phyloP scores from a whole-genome alignment of 768 basidiomycete genomes.

The Mycena latifolia region DNA sequence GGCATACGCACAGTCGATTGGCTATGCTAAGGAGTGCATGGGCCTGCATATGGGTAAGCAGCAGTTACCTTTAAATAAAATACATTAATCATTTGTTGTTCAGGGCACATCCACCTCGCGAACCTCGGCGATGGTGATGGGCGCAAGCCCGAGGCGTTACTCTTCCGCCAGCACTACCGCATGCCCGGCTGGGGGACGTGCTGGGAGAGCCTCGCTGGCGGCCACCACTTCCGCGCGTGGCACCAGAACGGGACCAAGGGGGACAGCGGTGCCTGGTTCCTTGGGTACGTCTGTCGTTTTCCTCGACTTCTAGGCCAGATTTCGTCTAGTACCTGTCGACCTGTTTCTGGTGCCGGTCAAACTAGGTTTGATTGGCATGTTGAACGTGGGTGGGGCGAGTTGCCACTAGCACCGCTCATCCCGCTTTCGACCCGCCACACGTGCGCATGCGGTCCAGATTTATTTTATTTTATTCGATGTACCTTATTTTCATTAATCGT shows the following conservation, averaged over 20 bases:
- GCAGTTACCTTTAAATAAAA: not conserved
- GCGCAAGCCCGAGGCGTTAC: conserved; percentile 73
- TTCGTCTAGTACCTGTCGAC: no score
- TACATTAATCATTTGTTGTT: not conserved
- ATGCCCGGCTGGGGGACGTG: conserved; percentile 86
- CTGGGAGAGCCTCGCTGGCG: conserved; percentile 90
- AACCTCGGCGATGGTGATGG: conserved; percentile 88
- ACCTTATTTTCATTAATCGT: no score
- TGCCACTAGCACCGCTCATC: no score
- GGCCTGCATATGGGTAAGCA: conserved; percentile 57
- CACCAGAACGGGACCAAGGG: conserved; percentile 84
- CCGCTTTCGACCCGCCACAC: no score
- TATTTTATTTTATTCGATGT: no score
- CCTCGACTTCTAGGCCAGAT: not conserved
- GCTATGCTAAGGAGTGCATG: conserved; percentile 86
- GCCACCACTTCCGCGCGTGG: conserved; percentile 92
- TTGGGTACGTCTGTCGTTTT: conserved; percentile 70
- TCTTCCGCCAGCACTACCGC: conserved; percentile 83
- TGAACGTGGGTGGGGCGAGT: no score
- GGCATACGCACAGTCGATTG: conserved; percentile 79
- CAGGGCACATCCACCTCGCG: conserved; percentile 79
- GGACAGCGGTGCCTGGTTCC: conserved; percentile 86
- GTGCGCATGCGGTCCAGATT: not conserved
- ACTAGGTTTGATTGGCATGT: no score
- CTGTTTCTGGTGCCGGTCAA: no score